Evolutionary conservation across 305 asterid genomes (phyloP), one percentile per base, ranked within the genome.

Genomic region (Solanum aculeatissimum): DNA sequence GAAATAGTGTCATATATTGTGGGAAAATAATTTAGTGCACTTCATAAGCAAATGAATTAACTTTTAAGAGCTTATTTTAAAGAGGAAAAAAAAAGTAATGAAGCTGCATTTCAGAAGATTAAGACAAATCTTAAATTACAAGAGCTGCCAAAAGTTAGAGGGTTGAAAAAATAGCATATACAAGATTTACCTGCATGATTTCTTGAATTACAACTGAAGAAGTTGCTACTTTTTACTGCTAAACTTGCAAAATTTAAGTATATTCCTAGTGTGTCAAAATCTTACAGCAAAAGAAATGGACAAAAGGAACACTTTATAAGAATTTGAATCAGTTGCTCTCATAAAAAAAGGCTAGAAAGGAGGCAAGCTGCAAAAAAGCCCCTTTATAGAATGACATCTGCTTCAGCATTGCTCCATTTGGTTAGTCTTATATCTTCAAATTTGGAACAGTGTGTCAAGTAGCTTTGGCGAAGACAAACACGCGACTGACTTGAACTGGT

Each of bases 401-500:
- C 43, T 78, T 78, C 83, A 53, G n/a, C 83, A 21, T 19, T 81
- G 23, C 70, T 27, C 16, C 81, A 51, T 78, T 78, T 78, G 66
- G 83, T 78, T 78, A 78, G 83, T 32, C 18, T 78, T n/a, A 12
- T 29, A 78, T 78, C 68, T 32, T 53, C 68, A 78, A 21, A 2
- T 74, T 43, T 83, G 54, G 38, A 88, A 85, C 63, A 88, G 71
- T 40, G 81, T 49, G 43, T 85, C 87, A 16, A 23, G 55, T 15
- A 86, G 84, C 79, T 80, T 42, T 9, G 85, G 88, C 4, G 87
- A 85, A 43, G 68, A 32, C 79, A 83, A 53, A 54, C 84, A 78
- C 47, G 90, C 83, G 9, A 85, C 88, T 11, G 70, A 27, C 47
- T 80, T 81, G 63, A 80, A 85, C 88, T 88, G 90, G 35, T 7